Evolutionary conservation across 2,329 filamentous ascomycete species (phyloP).

Genomic region (Botrytis sinoallii): DNA sequence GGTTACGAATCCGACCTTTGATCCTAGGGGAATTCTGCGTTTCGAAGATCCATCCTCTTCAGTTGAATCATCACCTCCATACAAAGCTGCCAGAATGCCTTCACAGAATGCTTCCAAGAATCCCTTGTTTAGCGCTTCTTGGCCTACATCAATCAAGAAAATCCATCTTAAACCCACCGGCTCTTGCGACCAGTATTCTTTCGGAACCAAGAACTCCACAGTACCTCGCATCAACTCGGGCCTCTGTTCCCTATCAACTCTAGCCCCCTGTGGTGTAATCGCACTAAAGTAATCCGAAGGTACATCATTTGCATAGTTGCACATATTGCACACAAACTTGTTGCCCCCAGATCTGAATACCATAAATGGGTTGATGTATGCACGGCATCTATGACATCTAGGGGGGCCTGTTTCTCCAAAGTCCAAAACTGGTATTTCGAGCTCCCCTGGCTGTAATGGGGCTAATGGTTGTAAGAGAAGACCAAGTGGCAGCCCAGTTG

Average conservation of each 20-base stretch:
- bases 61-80: slow-evolving; percentile 59
- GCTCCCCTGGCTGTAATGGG: slow-evolving; percentile 76
- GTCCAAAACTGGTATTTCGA: slow-evolving; percentile 85
- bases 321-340: slow-evolving; percentile 98
- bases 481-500: slow-evolving; percentile 81
- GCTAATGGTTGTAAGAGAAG: slow-evolving; percentile 87
- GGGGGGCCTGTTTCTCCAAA: slow-evolving; percentile 91
- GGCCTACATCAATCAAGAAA: slow-evolving; percentile 90
- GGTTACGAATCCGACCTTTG: slow-evolving; percentile 91
- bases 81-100: slow-evolving; percentile 80
- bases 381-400: slow-evolving; percentile 84
- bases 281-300: slow-evolving; percentile 89
- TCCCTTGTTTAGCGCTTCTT: slow-evolving; percentile 86
- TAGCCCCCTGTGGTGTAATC: slow-evolving; percentile 78
- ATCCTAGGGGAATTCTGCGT: slow-evolving; percentile 66
- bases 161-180: slow-evolving; percentile 84
- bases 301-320: slow-evolving; percentile 95
- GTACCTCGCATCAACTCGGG: slow-evolving; percentile 89
- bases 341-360: slow-evolving; percentile 90
- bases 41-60: slow-evolving; percentile 50
- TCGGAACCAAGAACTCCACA: slow-evolving; percentile 93
- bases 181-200: slow-evolving; percentile 97
- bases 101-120: slow-evolving; percentile 89
- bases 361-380: slow-evolving; percentile 99
- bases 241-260: slow-evolving; percentile 82